Conservation (phyloP, 768 basidiomycete species). For the Obba rivulosa region DNA sequence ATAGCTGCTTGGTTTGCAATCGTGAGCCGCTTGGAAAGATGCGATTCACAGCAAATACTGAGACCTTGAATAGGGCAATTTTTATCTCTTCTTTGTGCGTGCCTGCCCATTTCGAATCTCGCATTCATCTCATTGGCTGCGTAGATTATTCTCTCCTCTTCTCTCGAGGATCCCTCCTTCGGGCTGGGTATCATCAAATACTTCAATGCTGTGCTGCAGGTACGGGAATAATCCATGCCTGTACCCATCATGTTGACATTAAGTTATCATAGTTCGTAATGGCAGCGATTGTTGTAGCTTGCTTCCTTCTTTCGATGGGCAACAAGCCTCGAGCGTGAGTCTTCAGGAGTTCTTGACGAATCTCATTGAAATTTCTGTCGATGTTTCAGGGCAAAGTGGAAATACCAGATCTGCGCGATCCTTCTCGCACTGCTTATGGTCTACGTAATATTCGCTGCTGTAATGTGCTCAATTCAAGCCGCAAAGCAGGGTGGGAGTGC, state of each 20-base stretch:
- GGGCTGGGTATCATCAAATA: slow-evolving; percentile 56
- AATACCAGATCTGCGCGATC: slow-evolving; percentile 78
- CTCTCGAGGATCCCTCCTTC: slow-evolving; percentile 73
- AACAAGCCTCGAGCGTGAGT: slow-evolving; percentile 82
- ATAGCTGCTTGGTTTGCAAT: slow-evolving; percentile 93
- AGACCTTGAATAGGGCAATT: slow-evolving; percentile 64
- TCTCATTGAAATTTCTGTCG: not conserved
- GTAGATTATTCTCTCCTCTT: slow-evolving; percentile 83
- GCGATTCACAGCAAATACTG: not conserved
- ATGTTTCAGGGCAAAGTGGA: slow-evolving; percentile 59
- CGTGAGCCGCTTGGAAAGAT: slow-evolving; percentile 39
- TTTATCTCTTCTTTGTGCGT: slow-evolving; percentile 89
- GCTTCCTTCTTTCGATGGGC: slow-evolving; percentile 94
- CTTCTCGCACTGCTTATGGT: slow-evolving; percentile 73
- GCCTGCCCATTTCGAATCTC: not conserved
- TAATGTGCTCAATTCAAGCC: slow-evolving; percentile 75
- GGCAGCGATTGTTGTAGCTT: slow-evolving; percentile 79
- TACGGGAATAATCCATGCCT: slow-evolving; percentile 20
- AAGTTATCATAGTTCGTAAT: slow-evolving; percentile 52
- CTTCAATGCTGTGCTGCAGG: slow-evolving; percentile 75
- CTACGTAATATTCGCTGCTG: slow-evolving; percentile 79
- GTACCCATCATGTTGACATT: not conserved
- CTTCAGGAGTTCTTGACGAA: not conserved
- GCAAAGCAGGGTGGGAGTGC: slow-evolving; percentile 58
- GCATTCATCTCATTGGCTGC: not conserved